Percentiles rank a stretch among this genome's conserved stretches.
Evolutionary conservation across 2,329 filamentous ascomycete genomes (phyloP).

Genomic region (Thermochaetoides dissita): DNA sequence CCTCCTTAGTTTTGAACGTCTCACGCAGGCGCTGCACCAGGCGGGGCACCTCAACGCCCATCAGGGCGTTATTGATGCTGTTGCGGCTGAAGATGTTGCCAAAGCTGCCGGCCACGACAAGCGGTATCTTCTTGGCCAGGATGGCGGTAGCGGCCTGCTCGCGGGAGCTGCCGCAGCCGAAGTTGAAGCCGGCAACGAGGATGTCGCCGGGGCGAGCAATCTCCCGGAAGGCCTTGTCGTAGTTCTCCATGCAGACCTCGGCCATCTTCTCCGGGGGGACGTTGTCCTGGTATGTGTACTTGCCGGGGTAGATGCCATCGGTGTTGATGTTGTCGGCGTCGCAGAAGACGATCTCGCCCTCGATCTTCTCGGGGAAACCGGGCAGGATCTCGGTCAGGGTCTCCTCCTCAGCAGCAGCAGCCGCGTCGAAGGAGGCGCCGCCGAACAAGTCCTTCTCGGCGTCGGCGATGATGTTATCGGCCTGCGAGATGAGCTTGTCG

Average conservation of each 20-base stretch:
- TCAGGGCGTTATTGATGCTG: constrained; percentile 65
- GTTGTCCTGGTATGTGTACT: constrained; percentile 79
- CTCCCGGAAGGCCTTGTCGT: constrained; percentile 56
- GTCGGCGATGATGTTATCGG: constrained; percentile 46
- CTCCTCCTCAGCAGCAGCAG: constrained; percentile 20
- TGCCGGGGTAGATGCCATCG: constrained; percentile 77
- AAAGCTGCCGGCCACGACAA: constrained; percentile 70
- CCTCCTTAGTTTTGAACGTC: constrained; percentile 28
- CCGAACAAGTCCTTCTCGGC: constrained; percentile 34
- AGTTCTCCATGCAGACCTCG: constrained; percentile 85
- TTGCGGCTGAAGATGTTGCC: constrained; percentile 72
- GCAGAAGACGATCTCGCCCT: constrained; percentile 77
- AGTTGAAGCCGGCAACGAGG: constrained; percentile 76
- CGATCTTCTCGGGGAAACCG: constrained; percentile 72
- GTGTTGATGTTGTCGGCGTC: constrained; percentile 77
- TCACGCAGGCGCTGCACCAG: constrained; percentile 53
- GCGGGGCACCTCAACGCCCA: constrained; percentile 56
- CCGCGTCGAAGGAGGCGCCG: constrained; percentile 12
- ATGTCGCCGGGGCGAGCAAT: constrained; percentile 60
- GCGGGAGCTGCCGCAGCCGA: constrained; percentile 67
- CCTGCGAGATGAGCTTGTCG: constrained; percentile 54
- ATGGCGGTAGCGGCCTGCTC: constrained; percentile 86
- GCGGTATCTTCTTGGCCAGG: constrained; percentile 63
- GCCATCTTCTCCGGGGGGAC: constrained; percentile 69
- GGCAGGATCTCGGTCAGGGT: constrained; percentile 57